Evolutionary conservation across 2,329 filamentous ascomycete genomes (phyloP).

Genomic region (Pyrenophora graminea): DNA sequence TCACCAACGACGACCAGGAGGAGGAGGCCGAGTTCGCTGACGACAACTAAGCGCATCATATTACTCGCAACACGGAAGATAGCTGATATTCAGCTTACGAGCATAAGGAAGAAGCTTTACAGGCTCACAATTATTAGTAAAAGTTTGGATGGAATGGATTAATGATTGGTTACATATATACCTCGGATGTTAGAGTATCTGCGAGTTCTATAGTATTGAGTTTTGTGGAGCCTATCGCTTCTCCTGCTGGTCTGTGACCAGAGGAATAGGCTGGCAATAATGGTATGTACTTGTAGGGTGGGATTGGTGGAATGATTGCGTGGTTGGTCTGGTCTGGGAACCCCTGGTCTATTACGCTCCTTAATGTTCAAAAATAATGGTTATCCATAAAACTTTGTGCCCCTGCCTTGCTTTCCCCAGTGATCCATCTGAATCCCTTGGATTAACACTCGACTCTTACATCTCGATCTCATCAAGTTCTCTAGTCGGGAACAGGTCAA

Average conservation of each 20-base stretch:
- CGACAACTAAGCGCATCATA: constrained; percentile 15
- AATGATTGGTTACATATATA: too few species aligned
- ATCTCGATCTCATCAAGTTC: too few species aligned
- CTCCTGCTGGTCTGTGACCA: constrained; percentile 14
- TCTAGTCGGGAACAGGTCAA: too few species aligned
- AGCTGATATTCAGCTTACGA: neutral
- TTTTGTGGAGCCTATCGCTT: neutral
- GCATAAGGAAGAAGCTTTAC: neutral
- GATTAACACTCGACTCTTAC: too few species aligned
- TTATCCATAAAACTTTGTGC: neutral
- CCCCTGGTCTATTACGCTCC: constrained; percentile 26
- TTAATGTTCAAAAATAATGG: constrained; percentile 13
- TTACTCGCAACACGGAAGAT: neutral
- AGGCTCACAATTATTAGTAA: neutral
- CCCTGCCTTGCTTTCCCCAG: neutral
- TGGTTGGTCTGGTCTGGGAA: constrained; percentile 25
- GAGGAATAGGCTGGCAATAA: neutral
- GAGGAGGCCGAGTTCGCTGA: constrained; percentile 38
- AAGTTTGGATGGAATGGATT: too few species aligned
- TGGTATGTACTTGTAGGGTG: neutral
- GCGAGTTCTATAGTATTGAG: too few species aligned
- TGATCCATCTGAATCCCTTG: too few species aligned
- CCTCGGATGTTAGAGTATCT: neutral
- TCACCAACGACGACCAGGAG: constrained; percentile 44
- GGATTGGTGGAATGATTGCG: constrained; percentile 9